Evolutionary conservation across 202 grass and related monocot species (phyloP).

Genomic region (Musa balbisiana): DNA sequence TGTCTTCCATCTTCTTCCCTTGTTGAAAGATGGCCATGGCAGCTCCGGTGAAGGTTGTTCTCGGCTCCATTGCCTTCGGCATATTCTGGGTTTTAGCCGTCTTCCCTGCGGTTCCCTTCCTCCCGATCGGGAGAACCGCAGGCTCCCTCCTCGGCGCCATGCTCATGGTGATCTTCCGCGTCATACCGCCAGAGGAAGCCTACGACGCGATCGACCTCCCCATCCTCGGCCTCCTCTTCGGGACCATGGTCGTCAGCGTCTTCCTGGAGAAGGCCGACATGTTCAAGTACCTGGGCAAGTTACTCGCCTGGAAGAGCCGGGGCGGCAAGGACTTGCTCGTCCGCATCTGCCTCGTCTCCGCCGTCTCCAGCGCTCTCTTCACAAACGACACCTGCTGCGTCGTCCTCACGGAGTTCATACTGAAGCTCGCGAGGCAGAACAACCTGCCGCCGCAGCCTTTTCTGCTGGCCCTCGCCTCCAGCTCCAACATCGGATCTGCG

Average conservation of each 20-base stretch:
- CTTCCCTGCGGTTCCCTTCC: constrained; percentile 13
- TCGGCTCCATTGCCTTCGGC: background rate
- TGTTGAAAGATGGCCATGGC: background rate
- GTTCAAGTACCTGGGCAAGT: constrained; percentile 7
- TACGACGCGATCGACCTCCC: constrained; percentile 11
- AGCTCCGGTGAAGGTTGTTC: background rate
- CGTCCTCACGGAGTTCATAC: constrained; percentile 17
- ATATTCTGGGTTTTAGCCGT: constrained; percentile 12
- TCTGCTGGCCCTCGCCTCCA: constrained; percentile 8
- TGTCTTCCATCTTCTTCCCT: background rate
- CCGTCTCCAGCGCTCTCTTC: constrained; percentile 9
- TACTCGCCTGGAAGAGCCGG: constrained; percentile 7
- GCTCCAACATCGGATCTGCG: constrained; percentile 10
- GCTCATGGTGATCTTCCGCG: constrained; percentile 7
- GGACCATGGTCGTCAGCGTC: constrained; percentile 9
- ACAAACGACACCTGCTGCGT: constrained; percentile 14
- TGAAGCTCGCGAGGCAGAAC: constrained; percentile 12
- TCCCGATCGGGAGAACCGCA: constrained; percentile 5
- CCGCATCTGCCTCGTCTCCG: constrained; percentile 2
- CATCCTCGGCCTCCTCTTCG: constrained; percentile 12
- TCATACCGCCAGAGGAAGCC: constrained; percentile 7
- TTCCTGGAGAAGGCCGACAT: constrained; percentile 11
- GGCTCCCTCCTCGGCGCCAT: constrained; percentile 11
- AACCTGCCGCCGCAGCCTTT: constrained; percentile 14
- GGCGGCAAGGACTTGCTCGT: constrained; percentile 7